Percentiles rank a stretch among this genome's conserved stretches.
Conservation (phyloP, 495 filamentous ascomycete species). For the Jackrogersella multiformis region DNA sequence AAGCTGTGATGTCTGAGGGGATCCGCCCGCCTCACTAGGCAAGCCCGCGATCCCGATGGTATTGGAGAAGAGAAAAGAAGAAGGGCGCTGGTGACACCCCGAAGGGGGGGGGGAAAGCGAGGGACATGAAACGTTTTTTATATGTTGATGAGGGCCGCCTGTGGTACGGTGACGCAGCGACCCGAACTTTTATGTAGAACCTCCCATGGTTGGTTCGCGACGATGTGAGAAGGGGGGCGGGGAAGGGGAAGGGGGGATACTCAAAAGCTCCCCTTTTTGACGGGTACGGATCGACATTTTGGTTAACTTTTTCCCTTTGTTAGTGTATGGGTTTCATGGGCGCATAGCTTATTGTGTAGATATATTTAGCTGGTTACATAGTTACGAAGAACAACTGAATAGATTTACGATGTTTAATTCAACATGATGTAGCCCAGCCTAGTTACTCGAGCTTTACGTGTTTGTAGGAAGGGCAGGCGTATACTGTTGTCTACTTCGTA, state of each 20-base stretch:
- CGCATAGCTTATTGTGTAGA: neutral
- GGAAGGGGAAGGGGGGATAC: neutral
- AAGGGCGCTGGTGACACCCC: neutral
- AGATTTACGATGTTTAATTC: neutral
- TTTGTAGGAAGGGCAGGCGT: neutral
- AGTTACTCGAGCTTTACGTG: neutral
- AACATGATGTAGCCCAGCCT: no score
- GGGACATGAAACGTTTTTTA: conserved; percentile 5
- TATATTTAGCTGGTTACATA: neutral
- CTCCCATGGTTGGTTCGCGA: neutral
- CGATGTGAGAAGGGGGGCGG: no score
- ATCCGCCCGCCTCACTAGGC: neutral
- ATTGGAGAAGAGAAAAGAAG: neutral
- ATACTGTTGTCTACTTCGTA: conserved; percentile 10
- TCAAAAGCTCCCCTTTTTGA: neutral
- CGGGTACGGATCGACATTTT: neutral
- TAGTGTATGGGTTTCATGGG: neutral
- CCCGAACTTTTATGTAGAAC: conserved; percentile 25
- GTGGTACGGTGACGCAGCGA: conserved; percentile 21
- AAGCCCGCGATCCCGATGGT: neutral
- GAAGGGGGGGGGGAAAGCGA: neutral
- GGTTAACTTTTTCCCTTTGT: neutral
- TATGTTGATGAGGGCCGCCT: neutral
- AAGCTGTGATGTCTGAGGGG: conserved; percentile 19
- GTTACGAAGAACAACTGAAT: neutral